Percentiles rank a stretch among this genome's conserved stretches.
These are phyloP conservation scores for Calonectria honghensis DNA, from an alignment of 2,329 filamentous ascomycete species.

Conservation along the genomic window DNA sequence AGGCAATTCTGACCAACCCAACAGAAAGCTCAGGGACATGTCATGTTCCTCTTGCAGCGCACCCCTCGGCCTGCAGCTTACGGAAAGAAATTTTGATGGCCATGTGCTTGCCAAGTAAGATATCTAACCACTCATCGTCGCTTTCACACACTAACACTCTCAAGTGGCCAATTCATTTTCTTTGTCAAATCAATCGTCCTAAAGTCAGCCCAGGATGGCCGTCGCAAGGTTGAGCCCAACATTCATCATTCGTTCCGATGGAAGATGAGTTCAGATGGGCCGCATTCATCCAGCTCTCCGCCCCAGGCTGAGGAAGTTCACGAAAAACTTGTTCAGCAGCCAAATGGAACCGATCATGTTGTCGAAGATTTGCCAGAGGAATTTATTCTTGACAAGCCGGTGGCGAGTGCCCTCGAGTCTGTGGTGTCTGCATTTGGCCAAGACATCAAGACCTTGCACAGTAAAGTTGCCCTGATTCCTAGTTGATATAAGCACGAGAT, in stretches of 20 bases:
- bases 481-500: slow-evolving; percentile 50
- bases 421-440: slow-evolving; percentile 59
- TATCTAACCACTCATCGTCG: neutral
- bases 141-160: slow-evolving; percentile 26
- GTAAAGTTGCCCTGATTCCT: slow-evolving; percentile 54
- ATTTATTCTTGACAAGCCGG: slow-evolving; percentile 58
- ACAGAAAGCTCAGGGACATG: slow-evolving; percentile 62
- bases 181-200: slow-evolving; percentile 56
- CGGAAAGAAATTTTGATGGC: slow-evolving; percentile 57
- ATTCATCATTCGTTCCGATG: slow-evolving; percentile 60
- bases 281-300: slow-evolving; percentile 14
- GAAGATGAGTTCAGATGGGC: slow-evolving; percentile 43
- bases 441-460: slow-evolving; percentile 58
- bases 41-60: slow-evolving; percentile 58
- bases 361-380: slow-evolving; percentile 58
- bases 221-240: slow-evolving; percentile 54
- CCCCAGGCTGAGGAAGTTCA: neutral
- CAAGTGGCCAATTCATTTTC: slow-evolving; percentile 63
- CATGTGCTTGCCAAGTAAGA: slow-evolving; percentile 63
- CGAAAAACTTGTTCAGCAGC: slow-evolving; percentile 3
- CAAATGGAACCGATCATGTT: slow-evolving; percentile 6
- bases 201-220: slow-evolving; percentile 45
- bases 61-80: slow-evolving; percentile 60
- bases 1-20: neutral
- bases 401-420: slow-evolving; percentile 61